Percentiles rank a stretch among this genome's conserved stretches.
Conservation (phyloP, 2,329 filamentous ascomycete species). For the Metarhizium sp. region DNA sequence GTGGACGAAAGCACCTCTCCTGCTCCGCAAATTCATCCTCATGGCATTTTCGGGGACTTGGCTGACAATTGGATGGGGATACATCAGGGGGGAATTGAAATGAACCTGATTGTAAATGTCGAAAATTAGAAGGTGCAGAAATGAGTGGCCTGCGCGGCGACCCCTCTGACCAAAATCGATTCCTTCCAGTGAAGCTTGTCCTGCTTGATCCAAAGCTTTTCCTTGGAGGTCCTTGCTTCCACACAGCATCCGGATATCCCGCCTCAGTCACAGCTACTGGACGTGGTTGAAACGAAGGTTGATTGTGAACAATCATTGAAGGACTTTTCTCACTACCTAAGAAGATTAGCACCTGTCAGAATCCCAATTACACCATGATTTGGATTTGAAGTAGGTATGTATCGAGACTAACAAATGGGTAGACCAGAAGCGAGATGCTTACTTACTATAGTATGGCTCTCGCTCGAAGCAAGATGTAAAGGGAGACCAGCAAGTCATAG, state of each 20-base stretch:
- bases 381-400: neutral
- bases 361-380: neutral
- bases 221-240: slow-evolving; percentile 10
- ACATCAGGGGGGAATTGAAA: slow-evolving; percentile 23
- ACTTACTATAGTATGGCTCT: slow-evolving; percentile 30
- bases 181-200: slow-evolving; percentile 36
- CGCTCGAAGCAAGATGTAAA: slow-evolving; percentile 28
- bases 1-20: slow-evolving; percentile 37
- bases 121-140: slow-evolving; percentile 50
- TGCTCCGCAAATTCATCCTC: slow-evolving; percentile 14
- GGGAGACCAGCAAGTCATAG: slow-evolving; percentile 35
- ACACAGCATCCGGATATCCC: slow-evolving; percentile 9
- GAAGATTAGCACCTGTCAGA: neutral
- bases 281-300: slow-evolving; percentile 18
- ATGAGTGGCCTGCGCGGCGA: slow-evolving; percentile 45
- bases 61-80: slow-evolving; percentile 4
- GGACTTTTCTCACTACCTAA: slow-evolving; percentile 20
- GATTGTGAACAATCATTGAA: slow-evolving; percentile 17
- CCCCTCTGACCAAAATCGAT: slow-evolving; percentile 34
- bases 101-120: slow-evolving; percentile 44
- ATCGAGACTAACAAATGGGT: neutral
- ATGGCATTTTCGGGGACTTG: neutral
- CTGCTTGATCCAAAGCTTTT: slow-evolving; percentile 23
- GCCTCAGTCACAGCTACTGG: slow-evolving; percentile 17
- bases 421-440: slow-evolving; percentile 9